These are phyloP conservation scores for Drosera capensis DNA, from an alignment of 148 eudicot species.

Conservation along the genomic window DNA sequence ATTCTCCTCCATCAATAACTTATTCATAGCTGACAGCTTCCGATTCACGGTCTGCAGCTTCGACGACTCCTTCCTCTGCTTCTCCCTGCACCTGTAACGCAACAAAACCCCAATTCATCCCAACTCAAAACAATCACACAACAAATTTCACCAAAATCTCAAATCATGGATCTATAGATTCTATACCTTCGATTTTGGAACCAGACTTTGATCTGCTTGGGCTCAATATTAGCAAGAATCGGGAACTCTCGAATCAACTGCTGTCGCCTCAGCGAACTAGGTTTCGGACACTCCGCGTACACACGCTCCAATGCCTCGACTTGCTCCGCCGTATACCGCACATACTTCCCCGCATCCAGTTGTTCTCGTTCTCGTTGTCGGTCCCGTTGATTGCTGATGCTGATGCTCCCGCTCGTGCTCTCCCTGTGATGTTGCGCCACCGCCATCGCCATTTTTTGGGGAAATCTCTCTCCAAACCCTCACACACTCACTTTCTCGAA, in stretches of 20 bases:
- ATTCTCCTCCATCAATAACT: slow-evolving; percentile 91
- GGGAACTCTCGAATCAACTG: slow-evolving; percentile 77
- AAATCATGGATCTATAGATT: too few species aligned
- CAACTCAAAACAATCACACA: too few species aligned
- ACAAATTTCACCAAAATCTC: too few species aligned
- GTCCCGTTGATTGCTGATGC: too few species aligned
- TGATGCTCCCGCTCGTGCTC: slow-evolving; percentile 36
- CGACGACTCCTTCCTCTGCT: slow-evolving; percentile 78
- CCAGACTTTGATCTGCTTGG: slow-evolving; percentile 98
- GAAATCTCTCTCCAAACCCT: not conserved
- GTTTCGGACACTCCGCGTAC: slow-evolving; percentile 83
- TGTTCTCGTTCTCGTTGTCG: too few species aligned
- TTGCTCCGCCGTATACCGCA: slow-evolving; percentile 76
- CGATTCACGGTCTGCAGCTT: slow-evolving; percentile 70
- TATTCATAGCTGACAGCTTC: slow-evolving; percentile 83
- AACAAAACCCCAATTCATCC: too few species aligned
- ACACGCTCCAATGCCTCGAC: slow-evolving; percentile 79
- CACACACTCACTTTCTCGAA: not conserved
- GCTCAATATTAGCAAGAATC: slow-evolving; percentile 67
- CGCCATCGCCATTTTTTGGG: slow-evolving; percentile 44
- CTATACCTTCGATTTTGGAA: slow-evolving; percentile 74
- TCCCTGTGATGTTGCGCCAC: slow-evolving; percentile 42
- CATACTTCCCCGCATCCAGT: slow-evolving; percentile 60
- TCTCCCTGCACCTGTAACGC: slow-evolving; percentile 69
- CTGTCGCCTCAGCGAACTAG: slow-evolving; percentile 69